Conservation (phyloP, 2,329 filamentous ascomycete species). For the Alternaria rosae region DNA sequence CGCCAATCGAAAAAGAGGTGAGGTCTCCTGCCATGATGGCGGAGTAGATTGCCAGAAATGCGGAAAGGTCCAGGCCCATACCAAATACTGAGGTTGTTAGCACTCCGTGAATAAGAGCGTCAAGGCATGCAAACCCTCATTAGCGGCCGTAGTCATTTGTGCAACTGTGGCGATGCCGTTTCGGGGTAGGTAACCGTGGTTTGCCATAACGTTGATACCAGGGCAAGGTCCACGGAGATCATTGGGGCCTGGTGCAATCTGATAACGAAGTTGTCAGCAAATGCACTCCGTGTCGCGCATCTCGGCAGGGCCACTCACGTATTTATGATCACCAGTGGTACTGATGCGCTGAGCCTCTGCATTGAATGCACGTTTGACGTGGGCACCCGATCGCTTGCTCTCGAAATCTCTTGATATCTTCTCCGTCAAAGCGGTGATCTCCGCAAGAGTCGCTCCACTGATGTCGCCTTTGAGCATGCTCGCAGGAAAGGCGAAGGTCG, state of each 20-base stretch:
- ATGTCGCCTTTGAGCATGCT: conserved; percentile 21
- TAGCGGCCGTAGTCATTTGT: conserved; percentile 13
- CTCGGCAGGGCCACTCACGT: conserved; percentile 8
- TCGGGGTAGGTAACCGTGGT: conserved; percentile 10
- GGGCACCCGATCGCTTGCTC: conserved; percentile 7
- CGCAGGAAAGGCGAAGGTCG: conserved; percentile 20
- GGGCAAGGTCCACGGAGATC: conserved; percentile 13
- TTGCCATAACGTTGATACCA: conserved; percentile 13
- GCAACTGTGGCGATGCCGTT: conserved; percentile 8
- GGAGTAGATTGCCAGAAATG: conserved; percentile 26
- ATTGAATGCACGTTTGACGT: conserved; percentile 17
- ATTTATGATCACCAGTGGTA: conserved; percentile 18
- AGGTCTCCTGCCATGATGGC: conserved; percentile 21
- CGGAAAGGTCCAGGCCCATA: conserved; percentile 23
- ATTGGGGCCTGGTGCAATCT: conserved; percentile 13
- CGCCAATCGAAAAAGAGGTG: conserved; percentile 20
- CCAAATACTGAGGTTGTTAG: conserved; percentile 10
- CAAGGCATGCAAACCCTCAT: conserved; percentile 6
- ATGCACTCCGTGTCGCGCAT: background rate
- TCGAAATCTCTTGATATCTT: conserved; percentile 18
- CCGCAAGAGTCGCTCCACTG: conserved; percentile 15
- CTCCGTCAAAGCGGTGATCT: conserved; percentile 18
- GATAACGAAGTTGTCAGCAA: conserved; percentile 1
- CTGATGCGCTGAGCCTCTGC: conserved; percentile 23
- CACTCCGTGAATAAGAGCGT: background rate